Conservation (phyloP, 306 rosid species). For the Pyrus pyrifolia region DNA sequence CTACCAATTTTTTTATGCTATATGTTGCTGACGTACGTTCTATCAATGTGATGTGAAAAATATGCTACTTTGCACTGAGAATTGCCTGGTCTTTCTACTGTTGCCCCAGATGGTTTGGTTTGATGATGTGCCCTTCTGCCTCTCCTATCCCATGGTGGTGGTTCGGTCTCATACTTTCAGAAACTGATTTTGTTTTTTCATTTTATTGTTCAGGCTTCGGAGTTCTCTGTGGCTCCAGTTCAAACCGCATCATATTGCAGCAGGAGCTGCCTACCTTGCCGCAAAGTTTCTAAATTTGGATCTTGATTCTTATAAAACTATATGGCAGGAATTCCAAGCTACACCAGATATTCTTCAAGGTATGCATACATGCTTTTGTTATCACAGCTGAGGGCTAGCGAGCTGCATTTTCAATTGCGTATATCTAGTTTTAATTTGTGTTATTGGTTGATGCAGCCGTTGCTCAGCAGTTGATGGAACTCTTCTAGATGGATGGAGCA, state of each 20-base stretch:
- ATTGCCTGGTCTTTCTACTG: constrained; percentile 39
- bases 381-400: background rate
- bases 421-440: too few relatives aligned
- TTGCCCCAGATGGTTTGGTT: constrained; percentile 64
- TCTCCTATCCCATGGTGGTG: constrained; percentile 15
- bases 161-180: background rate
- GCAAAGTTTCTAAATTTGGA: constrained; percentile 77
- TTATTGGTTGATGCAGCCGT: constrained; percentile 63
- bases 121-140: constrained; percentile 28
- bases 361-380: constrained; percentile 13
- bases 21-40: constrained; percentile 38
- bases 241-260: constrained; percentile 93
- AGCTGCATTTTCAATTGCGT: background rate
- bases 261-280: constrained; percentile 92
- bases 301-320: constrained; percentile 51
- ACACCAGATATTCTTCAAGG: constrained; percentile 93
- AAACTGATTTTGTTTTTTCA: constrained; percentile 4
- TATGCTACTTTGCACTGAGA: constrained; percentile 42
- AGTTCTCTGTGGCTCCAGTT: constrained; percentile 99
- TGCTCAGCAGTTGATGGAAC: constrained; percentile 91
- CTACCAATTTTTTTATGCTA: constrained; percentile 20
- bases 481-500: constrained; percentile 31
- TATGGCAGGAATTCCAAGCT: constrained; percentile 85
- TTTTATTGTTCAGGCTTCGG: constrained; percentile 63
- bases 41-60: constrained; percentile 52